A percentile compares a stretch with the other conserved stretches of the same genome.
Evolutionary conservation across 2,329 filamentous ascomycete genomes (phyloP).

Genomic region (Aspergillus texensis): DNA sequence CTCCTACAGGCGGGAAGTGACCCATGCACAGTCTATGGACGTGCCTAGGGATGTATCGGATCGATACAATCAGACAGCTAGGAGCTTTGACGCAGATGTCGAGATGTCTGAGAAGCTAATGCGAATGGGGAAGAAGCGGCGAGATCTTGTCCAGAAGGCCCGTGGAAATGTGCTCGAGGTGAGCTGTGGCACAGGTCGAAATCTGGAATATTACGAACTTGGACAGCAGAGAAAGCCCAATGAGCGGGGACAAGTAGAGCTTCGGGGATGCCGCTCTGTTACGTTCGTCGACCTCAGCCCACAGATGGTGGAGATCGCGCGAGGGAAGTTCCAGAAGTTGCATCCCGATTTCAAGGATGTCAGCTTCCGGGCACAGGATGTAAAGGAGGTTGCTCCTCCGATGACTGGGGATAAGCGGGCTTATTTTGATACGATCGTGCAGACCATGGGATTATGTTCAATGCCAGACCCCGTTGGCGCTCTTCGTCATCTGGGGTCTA

Average conservation of each 20-base stretch:
- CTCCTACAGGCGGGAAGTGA: conserved; percentile 43
- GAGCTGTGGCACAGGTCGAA: conserved; percentile 54
- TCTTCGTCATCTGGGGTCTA: conserved; percentile 43
- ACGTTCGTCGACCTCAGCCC: conserved; percentile 53
- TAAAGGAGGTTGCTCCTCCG: conserved; percentile 30
- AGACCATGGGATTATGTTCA: conserved; percentile 56
- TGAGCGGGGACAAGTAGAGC: conserved; percentile 30
- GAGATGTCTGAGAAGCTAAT: conserved; percentile 48
- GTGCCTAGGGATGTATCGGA: conserved; percentile 49
- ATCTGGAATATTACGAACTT: conserved; percentile 50
- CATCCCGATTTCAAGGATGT: conserved; percentile 37
- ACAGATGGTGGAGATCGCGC: conserved; percentile 51
- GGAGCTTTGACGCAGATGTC: conserved; percentile 50
- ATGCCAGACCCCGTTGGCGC: conserved; percentile 46
- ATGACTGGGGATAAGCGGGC: conserved; percentile 3
- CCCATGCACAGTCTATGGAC: conserved; percentile 32
- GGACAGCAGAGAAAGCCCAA: conserved; percentile 37
- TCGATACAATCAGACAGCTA: conserved; percentile 48
- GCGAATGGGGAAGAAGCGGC: conserved; percentile 44
- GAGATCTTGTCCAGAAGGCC: conserved; percentile 44
- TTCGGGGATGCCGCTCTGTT: conserved; percentile 43
- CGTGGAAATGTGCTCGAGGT: conserved; percentile 53
- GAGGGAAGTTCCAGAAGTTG: conserved; percentile 44
- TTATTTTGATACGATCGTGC: conserved; percentile 51
- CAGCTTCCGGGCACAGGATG: conserved; percentile 41